Evolutionary conservation across 2,329 filamentous ascomycete genomes (phyloP).

Genomic region (Neofusicoccum parvum): DNA sequence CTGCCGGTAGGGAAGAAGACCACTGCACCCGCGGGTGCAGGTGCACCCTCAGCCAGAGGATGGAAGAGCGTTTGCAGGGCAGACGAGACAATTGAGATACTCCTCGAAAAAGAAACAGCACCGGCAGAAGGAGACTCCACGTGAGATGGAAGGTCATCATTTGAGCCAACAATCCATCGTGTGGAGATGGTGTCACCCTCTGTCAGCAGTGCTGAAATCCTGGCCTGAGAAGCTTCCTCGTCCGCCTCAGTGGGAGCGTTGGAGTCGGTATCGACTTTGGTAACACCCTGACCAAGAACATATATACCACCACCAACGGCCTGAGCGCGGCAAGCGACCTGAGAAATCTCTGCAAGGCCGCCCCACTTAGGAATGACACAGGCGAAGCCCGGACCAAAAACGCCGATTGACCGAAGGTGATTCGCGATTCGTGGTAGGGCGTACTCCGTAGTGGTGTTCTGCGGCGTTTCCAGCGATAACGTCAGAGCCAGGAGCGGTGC

Average conservation of each 20-base stretch:
- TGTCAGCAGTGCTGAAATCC: conserved; percentile 50
- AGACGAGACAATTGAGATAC: conserved; percentile 69
- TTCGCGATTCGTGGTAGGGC: conserved; percentile 74
- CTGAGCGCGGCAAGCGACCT: conserved; percentile 86
- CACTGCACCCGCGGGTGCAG: conserved; percentile 72
- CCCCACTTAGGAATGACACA: conserved; percentile 93
- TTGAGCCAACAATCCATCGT: conserved; percentile 54
- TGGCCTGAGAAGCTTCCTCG: conserved; percentile 35
- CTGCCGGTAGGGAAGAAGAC: conserved; percentile 65
- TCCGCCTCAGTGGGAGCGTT: conserved; percentile 23
- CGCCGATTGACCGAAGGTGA: conserved; percentile 82
- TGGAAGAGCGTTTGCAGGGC: conserved; percentile 69
- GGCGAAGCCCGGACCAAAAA: conserved; percentile 86
- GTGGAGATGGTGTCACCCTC: conserved; percentile 62
- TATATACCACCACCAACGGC: conserved; percentile 92
- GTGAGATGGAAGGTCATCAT: conserved; percentile 36
- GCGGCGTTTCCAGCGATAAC: conserved; percentile 63
- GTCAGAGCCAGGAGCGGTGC: conserved; percentile 70
- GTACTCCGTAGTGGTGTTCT: conserved; percentile 62
- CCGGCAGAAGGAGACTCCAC: conserved; percentile 9
- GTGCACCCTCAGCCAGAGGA: conserved; percentile 70
- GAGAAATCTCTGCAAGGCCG: conserved; percentile 81
- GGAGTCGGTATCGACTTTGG: conserved; percentile 26
- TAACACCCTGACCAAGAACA: conserved; percentile 73
- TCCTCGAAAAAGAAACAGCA: conserved; percentile 20